Conservation (phyloP, 345 rosid species). For the Eucalyptus sp. region DNA sequence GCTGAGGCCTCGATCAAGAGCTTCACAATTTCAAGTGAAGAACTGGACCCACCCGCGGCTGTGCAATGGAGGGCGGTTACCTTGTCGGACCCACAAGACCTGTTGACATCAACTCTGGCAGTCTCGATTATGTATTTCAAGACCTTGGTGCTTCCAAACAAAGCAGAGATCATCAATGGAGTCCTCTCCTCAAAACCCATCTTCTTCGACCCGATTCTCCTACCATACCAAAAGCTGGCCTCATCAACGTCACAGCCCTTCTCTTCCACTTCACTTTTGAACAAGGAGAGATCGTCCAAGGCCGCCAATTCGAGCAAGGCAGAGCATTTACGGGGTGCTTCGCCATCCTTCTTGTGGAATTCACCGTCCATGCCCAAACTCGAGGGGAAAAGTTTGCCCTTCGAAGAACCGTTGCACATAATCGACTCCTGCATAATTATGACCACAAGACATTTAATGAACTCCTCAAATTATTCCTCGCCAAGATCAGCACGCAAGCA, state of each 20-base stretch:
- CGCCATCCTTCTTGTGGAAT: constrained; percentile 9
- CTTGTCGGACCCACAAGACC: constrained; percentile 56
- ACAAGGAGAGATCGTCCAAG: constrained; percentile 44
- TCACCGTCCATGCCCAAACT: constrained; percentile 34
- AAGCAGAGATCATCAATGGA: constrained; percentile 75
- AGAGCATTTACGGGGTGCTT: constrained; percentile 10
- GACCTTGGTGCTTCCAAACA: constrained; percentile 60
- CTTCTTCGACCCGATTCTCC: constrained; percentile 57
- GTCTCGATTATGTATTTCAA: constrained; percentile 45
- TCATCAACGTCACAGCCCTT: constrained; percentile 41
- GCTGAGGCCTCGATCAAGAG: constrained; percentile 60
- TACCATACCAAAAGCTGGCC: constrained; percentile 66
- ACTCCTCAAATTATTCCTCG: not conserved
- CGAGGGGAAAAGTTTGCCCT: constrained; percentile 25
- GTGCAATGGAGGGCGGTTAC: constrained; percentile 89
- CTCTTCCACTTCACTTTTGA: constrained; percentile 41
- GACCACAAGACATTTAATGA: not conserved
- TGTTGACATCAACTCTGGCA: constrained; percentile 44
- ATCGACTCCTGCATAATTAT: constrained; percentile 27
- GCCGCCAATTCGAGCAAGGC: constrained; percentile 75
- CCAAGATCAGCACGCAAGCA: not conserved
- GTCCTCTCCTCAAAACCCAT: constrained; percentile 81
- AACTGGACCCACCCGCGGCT: constrained; percentile 53
- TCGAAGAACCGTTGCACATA: constrained; percentile 44
- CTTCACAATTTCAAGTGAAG: constrained; percentile 48